Evolutionary conservation across 495 filamentous ascomycete genomes (phyloP).

Genomic region (Lepraria neglecta): DNA sequence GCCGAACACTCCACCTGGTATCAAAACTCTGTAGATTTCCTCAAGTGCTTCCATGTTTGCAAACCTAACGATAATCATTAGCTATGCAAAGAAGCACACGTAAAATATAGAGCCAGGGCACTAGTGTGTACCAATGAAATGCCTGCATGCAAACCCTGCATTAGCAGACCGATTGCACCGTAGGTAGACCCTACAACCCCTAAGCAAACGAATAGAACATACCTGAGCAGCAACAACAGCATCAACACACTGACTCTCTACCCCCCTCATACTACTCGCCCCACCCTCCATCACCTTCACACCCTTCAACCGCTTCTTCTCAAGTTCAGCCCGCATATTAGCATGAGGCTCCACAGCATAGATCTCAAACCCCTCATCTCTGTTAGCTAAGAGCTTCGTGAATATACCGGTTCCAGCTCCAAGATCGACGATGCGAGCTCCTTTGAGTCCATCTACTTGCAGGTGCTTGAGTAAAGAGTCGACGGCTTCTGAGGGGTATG

Average conservation of each 20-base stretch:
- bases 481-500: conserved; percentile 51
- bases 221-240: conserved; percentile 61
- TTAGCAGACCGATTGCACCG: conserved; percentile 4
- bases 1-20: conserved; percentile 45
- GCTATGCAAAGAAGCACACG: not conserved
- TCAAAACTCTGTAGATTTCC: conserved; percentile 53
- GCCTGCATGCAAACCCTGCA: conserved; percentile 35
- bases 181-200: not conserved
- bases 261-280: conserved; percentile 46
- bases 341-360: conserved; percentile 58
- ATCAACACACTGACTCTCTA: conserved; percentile 51
- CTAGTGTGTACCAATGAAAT: conserved; percentile 49
- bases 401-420: conserved; percentile 63
- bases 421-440: conserved; percentile 52
- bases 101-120: too few relatives aligned
- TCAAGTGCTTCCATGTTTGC: conserved; percentile 49
- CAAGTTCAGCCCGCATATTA: conserved; percentile 52
- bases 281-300: conserved; percentile 49
- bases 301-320: conserved; percentile 43
- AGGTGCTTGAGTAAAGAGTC: conserved; percentile 46
- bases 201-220: conserved; percentile 22
- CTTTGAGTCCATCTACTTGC: conserved; percentile 35
- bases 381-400: conserved; percentile 49
- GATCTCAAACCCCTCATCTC: conserved; percentile 47
- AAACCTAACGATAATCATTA: conserved; percentile 43